Conservation (phyloP, 768 basidiomycete genomes). For the Naganishia vishniacii region DNA sequence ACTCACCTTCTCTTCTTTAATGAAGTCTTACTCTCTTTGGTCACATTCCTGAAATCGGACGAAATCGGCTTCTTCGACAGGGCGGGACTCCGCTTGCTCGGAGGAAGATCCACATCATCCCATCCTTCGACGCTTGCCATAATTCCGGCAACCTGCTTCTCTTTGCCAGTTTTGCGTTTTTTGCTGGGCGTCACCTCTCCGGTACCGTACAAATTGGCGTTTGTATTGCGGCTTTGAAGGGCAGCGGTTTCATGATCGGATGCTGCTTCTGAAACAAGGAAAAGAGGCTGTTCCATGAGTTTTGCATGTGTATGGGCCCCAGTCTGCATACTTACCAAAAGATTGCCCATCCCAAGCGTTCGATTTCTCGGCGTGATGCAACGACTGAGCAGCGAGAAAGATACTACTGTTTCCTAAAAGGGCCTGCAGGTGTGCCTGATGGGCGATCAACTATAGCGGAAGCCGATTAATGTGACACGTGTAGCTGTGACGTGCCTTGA, state of each 20-base stretch:
- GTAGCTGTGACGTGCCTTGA: constrained; percentile 42
- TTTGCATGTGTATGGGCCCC: background rate
- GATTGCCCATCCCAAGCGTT: background rate
- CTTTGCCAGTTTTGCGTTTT: constrained; percentile 25
- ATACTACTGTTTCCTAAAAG: constrained; percentile 46
- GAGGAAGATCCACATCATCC: background rate
- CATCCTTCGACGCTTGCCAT: background rate
- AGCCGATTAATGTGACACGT: background rate
- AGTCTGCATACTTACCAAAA: background rate
- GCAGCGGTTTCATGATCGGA: background rate
- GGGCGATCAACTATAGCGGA: constrained; percentile 42
- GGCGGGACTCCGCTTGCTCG: background rate
- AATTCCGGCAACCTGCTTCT: constrained; percentile 11
- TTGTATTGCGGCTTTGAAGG: background rate
- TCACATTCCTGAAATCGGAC: too few species aligned
- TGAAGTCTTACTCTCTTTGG: background rate
- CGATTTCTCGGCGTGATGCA: background rate
- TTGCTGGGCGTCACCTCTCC: constrained; percentile 18
- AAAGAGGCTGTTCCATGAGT: background rate
- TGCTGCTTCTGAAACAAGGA: background rate
- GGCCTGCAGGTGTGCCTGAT: constrained; percentile 46
- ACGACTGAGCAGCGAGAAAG: constrained; percentile 35
- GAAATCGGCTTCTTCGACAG: background rate
- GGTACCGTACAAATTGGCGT: background rate
- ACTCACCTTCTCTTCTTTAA: constrained; percentile 4